Percentiles rank a stretch among this genome's conserved stretches.
Conservation (phyloP, 2,329 filamentous ascomycete species). For the Aspergillus sp. region DNA sequence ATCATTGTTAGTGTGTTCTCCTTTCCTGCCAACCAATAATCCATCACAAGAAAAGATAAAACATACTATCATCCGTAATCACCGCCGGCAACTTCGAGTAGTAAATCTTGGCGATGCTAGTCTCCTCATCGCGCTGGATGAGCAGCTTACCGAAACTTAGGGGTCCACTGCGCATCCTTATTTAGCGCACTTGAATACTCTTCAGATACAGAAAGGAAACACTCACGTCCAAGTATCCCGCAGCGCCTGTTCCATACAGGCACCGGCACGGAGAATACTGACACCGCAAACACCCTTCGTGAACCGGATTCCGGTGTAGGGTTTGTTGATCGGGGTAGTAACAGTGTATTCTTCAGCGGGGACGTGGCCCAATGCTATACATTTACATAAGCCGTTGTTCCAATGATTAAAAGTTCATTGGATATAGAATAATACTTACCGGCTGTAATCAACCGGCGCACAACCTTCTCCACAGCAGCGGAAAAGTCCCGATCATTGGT, state of each 20-base stretch:
- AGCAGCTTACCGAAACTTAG: conserved; percentile 37
- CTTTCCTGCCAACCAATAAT: background rate
- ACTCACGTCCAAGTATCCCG: conserved; percentile 30
- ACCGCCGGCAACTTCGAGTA: conserved; percentile 34
- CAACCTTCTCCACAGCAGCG: conserved; percentile 16
- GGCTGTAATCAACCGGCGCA: conserved; percentile 12
- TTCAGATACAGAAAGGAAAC: background rate
- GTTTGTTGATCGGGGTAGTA: conserved; percentile 17
- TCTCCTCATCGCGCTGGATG: conserved; percentile 38
- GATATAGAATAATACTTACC: conserved; percentile 7
- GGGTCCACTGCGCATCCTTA: conserved; percentile 19
- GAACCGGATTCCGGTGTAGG: conserved; percentile 17
- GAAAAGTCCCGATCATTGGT: conserved; percentile 14
- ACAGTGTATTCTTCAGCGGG: conserved; percentile 14
- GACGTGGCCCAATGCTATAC: conserved; percentile 22
- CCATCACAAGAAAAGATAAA: background rate
- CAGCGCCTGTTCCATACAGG: conserved; percentile 35
- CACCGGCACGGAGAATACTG: conserved; percentile 37
- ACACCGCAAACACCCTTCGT: conserved; percentile 32
- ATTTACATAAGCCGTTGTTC: background rate
- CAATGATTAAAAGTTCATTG: background rate
- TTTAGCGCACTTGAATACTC: background rate
- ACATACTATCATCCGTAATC: conserved; percentile 24
- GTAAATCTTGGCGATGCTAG: conserved; percentile 29
- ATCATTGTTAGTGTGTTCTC: background rate